Evolutionary conservation across 108 stramenopile genomes (phyloP), one percentile per base, ranked within the genome.

Genomic region (Cylindrotheca closterium): DNA sequence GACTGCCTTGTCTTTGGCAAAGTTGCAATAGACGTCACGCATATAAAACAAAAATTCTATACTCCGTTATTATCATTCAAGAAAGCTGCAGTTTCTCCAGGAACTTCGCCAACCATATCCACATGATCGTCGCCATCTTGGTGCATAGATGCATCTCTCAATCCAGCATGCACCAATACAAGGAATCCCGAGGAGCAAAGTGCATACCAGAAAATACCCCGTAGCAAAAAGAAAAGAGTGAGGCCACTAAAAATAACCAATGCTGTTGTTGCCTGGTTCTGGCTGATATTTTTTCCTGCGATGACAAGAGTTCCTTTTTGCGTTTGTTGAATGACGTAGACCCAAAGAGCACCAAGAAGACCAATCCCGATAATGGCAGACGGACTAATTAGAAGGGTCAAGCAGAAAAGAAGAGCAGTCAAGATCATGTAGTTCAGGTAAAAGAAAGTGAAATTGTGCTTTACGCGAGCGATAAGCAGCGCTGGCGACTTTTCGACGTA

Each of bases 141-240:
- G 63, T 95, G 94, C 89, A 95, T 87, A 21, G 77, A 79, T 0
- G 94, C 94, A 71, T 95, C 94, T 32, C 94, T 57, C 29, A 95
- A 71, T 22, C 83, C 57, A 5, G 87, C 85, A 74, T 95, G 94
- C 1, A 78, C 56, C 33, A 74, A 64, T 18, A 85, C 72, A 51
- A 92, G 65, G 69, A 92, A 91, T 8, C 91, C 94, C 22, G 84
- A 84, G 4, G 84, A 85, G 54, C 74, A 80, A 25, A 92, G 37
- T 21, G 94, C 81, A 85, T 82, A 91, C 94, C 94, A 95, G 60
- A 95, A 92, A 25, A 95, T 79, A 45, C 80, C 68, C 19, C 71
- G 63, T 42, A 95, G 55, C 17, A 95, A 58, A 60, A 74, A 82
- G 42, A 89, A 65, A 32, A 95, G 37, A 17, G 75, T 75, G 51